Base-by-base conservation (phyloP, 2,329 filamentous ascomycete species). In the Epichloe sylvatica region DNA sequence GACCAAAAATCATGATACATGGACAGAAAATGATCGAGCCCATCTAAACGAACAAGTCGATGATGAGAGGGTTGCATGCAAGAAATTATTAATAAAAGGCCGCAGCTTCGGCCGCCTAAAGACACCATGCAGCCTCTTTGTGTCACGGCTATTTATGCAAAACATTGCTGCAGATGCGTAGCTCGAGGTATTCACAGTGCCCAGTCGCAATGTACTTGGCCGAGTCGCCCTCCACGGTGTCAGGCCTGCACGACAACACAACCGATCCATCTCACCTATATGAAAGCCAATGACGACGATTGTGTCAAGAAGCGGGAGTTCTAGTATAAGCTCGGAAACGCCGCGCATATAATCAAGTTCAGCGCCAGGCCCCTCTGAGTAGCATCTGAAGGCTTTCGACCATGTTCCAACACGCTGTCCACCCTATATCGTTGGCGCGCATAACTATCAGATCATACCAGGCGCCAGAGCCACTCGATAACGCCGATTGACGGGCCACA, bases 371-470 rank as follows among this genome's bases (percentile, higher is more conserved):
- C 15, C 25, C 25, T 17, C 23, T 23, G 23, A 23, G 23, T 23
- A 23, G 23, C 23, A 23, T 23, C 23, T 23, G 23, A 23, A 23
- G 1, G 23, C 23, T 23, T 23, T 23, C 23, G 23, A 23, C 23
- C 23, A 23, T 1, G 8, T 33, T 35, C 12, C n/a, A n/a, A 45
- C 19, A 19, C 36, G 19, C 34, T 21, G 34, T 37, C 45, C 25
- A 23, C 33, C 17, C n/a, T 38, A 48, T 49, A 48, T 52, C 51
- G 52, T 51, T 51, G 51, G 52, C 52, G 51, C 52, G 52, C 52
- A 52, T 52, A 34, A 25, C 45, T n/a, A 49, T 49, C 43, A 38
- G 30, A 47, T 54, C 47, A 53, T 52, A 42, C 41, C 45, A 33
- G 45, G 25, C 23, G 23, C 23, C 23, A 8, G 23, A 25, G 23